Base-by-base conservation (phyloP, 176 grass and related monocot species). In the Metroxylon sagu region DNA sequence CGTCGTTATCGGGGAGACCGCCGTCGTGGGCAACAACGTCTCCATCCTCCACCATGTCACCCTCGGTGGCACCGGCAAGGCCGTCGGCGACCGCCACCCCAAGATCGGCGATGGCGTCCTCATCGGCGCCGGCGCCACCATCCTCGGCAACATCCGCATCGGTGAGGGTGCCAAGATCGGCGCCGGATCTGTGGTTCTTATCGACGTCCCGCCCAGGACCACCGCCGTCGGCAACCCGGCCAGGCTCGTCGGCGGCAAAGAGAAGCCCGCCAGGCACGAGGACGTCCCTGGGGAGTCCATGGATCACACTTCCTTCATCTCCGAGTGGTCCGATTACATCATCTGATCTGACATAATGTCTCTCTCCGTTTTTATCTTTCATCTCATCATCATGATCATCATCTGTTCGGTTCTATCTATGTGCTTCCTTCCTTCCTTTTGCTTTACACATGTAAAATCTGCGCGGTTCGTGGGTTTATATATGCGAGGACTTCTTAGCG, bases 41-140 rank as follows among this genome's bases (percentile, higher is more conserved):
- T 96, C 91, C 21, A 87, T 96, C 68, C 91, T 96, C 49, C 91
- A 96, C 72, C 91, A 96, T 68, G 91, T 96, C 8, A 96, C 91
- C 30, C 91, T 96, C 8, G 91, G 86, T 3, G 91, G 91, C n/a
- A 96, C 91, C 0, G 91, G 91, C n/a, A 96, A 96, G 77, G 91
- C 75, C 19, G 74, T 96, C 5, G 91, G 91, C 12, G 91, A 96
- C 78, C 77, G 91, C 15, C 91, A 96, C 49, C 91, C 91, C 56
- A 96, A 96, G 71, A 90, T 96, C 31, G 83, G 61, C 0, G 86
- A 96, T 39, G 91, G 91, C 14, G 86, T 96, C 18, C 76, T 90
- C 57, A 96, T 96, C 51, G 91, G 91, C 25, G 91, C 91, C 18
- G 91, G 91, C 4, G 91, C 91, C 0, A 96, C 91, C 16, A 87